Evolutionary conservation across 768 basidiomycete species (phyloP).

Genomic region (Lactifluus volemus): DNA sequence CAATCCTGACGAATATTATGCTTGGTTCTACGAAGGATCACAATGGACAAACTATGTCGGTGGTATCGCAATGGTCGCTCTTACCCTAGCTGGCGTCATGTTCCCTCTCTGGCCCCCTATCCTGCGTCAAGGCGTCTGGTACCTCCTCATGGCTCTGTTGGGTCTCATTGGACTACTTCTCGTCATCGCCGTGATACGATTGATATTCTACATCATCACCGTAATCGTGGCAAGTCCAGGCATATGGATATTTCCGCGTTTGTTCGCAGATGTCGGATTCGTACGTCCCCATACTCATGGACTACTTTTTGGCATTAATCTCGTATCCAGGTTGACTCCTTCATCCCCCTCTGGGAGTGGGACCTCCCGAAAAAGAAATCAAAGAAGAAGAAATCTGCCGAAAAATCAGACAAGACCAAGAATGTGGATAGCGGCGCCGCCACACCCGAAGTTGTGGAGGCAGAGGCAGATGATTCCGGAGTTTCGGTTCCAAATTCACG

Average conservation of each 20-base stretch:
- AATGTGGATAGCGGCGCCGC: slow-evolving; percentile 30
- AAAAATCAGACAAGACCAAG: slow-evolving; percentile 40
- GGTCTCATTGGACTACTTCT: slow-evolving; percentile 88
- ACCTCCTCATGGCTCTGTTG: slow-evolving; percentile 81
- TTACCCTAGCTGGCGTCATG: slow-evolving; percentile 97
- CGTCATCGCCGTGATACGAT: slow-evolving; percentile 77
- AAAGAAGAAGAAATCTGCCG: slow-evolving; percentile 49
- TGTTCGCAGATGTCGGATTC: slow-evolving; percentile 98
- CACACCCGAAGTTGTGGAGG: slow-evolving; percentile 33
- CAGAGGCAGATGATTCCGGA: slow-evolving; percentile 31
- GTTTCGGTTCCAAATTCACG: slow-evolving; percentile 29
- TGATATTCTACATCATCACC: slow-evolving; percentile 94
- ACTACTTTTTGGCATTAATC: not conserved
- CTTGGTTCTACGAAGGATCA: slow-evolving; percentile 94
- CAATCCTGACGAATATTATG: slow-evolving; percentile 75
- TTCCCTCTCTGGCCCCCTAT: slow-evolving; percentile 97
- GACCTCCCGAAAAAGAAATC: slow-evolving; percentile 65
- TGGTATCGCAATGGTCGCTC: slow-evolving; percentile 80
- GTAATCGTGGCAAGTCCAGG: slow-evolving; percentile 77
- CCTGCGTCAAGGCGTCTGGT: slow-evolving; percentile 92
- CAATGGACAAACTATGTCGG: slow-evolving; percentile 91
- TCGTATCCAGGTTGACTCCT: slow-evolving; percentile 78
- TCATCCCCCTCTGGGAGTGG: slow-evolving; percentile 97
- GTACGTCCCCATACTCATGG: slow-evolving; percentile 43
- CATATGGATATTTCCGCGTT: slow-evolving; percentile 97